These are phyloP conservation scores for Waltergamsia citrina DNA, from an alignment of 2,329 filamentous ascomycete species.

Conservation along the genomic window DNA sequence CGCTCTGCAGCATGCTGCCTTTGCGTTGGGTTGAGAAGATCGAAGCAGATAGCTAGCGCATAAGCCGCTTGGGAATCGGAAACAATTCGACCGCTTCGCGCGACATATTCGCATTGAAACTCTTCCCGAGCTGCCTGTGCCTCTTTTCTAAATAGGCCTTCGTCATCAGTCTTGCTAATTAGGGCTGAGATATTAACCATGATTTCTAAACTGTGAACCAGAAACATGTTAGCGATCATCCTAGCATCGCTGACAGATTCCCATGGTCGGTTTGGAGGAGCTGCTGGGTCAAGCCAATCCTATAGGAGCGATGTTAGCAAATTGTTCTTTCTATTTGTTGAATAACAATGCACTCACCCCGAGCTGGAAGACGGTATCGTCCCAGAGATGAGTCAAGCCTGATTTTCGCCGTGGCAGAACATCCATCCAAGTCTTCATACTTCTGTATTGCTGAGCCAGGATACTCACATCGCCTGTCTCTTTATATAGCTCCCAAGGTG, in stretches of 20 bases:
- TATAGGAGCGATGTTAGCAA: not conserved
- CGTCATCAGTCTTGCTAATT: not conserved
- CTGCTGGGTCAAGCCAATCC: slow-evolving; percentile 2
- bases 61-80: not conserved
- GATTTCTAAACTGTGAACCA: not conserved
- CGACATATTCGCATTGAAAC: not conserved
- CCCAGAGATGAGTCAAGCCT: not conserved
- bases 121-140: not conserved
- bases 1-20: not conserved
- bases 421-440: slow-evolving; percentile 1
- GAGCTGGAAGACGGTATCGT: not conserved
- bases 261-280: not conserved
- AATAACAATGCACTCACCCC: slow-evolving; percentile 1
- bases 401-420: not conserved
- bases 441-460: slow-evolving; percentile 1
- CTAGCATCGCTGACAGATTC: not conserved
- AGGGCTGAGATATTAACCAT: not conserved
- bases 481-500: not conserved
- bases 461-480: slow-evolving; percentile 1
- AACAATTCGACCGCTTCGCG: not conserved
- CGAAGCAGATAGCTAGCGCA: not conserved
- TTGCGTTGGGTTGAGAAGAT: not conserved
- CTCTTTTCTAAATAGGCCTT: not conserved
- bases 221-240: not conserved
- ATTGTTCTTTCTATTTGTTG: not conserved